Conservation (phyloP, 2,329 filamentous ascomycete genomes). For the Claviceps africana region DNA sequence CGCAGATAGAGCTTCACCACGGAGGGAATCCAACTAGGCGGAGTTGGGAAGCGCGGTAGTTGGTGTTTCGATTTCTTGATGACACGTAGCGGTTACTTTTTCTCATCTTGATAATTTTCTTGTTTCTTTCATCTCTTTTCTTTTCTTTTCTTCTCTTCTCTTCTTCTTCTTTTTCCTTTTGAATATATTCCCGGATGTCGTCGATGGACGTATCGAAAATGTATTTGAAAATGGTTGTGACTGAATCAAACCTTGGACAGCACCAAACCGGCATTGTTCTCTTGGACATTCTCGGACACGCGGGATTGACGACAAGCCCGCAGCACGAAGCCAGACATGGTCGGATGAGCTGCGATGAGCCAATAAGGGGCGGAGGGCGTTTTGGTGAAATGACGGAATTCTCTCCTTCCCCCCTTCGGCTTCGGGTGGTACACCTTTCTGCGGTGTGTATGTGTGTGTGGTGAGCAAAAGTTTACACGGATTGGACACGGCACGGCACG, state of each 20-base stretch:
- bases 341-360: no score
- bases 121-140: not conserved
- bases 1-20: conserved; percentile 7
- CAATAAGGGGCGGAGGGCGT: no score
- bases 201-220: not conserved
- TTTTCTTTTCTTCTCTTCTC: not conserved
- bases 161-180: not conserved
- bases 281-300: not conserved
- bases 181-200: not conserved
- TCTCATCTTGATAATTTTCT: no score
- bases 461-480: not conserved
- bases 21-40: not conserved
- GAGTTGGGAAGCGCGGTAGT: not conserved
- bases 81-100: not conserved
- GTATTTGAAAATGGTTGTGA: not conserved
- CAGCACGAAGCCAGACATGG: not conserved
- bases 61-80: not conserved
- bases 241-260: not conserved
- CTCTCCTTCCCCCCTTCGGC: no score
- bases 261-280: not conserved
- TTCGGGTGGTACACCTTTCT: not conserved
- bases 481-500: not conserved
- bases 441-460: not conserved
- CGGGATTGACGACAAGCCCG: not conserved
- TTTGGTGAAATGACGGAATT: not conserved